Evolutionary conservation across 129 eudicot species (phyloP), one percentile per base, ranked within the genome.

Genomic region (Centrapalus pauciflorus): DNA sequence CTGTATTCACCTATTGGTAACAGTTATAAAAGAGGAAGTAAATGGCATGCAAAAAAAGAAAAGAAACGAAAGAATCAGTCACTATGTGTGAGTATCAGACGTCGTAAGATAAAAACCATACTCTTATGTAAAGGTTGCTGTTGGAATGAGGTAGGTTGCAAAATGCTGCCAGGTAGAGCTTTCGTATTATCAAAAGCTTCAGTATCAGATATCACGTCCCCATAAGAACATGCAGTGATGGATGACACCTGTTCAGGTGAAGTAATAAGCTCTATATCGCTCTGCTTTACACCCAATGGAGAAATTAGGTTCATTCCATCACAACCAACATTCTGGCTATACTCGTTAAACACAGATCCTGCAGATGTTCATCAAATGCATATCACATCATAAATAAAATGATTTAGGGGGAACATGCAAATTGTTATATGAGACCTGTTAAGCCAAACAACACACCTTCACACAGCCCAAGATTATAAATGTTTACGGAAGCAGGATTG

Each of bases 191-290:
- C 87, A 73, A 63, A 73, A 56, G 74, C 71, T 78, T 76, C 82
- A 29, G 71, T 55, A 61, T 74, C 79, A 23, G 83, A 64, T 64
- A 54, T n/a, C 29, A 70, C 52, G 55, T 78, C 85, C 28, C 70
- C 69, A 30, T 79, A 66, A 65, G 87, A 87, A 73, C 79, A 72
- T 17, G 67, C 76, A 7, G 84, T 81, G 66, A 85, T 55, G 40
- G 84, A 62, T 37, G 90, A 85, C 38, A 73, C 77, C 27, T 71
- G 84, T 69, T 78, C 84, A 19, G 84, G 86, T 69, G 87, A 86
- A 58, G 82, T 32, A 61, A 72, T 62, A 13, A 64, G 46, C 62
- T 73, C 77, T 55, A 61, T 7, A 67, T 66, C 79, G 77, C 55
- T 63, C 68, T 79, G 76, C 52, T 70, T 64, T 43, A 74, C 17